Evolutionary conservation across 1,284 basidiomycete genomes (phyloP).

Genomic region (Ustilago nuda): DNA sequence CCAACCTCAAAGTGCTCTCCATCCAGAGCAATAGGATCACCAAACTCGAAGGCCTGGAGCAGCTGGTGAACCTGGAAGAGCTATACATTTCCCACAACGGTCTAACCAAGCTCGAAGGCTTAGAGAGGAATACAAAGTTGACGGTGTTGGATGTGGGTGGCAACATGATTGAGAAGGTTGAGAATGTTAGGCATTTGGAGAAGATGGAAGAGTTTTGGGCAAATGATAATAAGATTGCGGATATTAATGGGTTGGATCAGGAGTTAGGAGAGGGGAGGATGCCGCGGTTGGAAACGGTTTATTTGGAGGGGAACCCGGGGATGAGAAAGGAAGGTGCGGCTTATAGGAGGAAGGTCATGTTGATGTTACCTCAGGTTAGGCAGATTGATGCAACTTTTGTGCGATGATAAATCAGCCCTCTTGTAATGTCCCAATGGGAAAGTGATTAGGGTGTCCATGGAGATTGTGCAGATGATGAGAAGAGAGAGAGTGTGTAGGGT

Average conservation of each 20-base stretch:
- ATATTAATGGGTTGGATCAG: slow-evolving; percentile 77
- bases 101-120: slow-evolving; percentile 82
- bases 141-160: slow-evolving; percentile 87
- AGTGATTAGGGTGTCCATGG: not conserved
- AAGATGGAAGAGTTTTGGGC: slow-evolving; percentile 93
- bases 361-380: slow-evolving; percentile 85
- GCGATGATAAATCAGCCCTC: slow-evolving; percentile 12
- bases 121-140: slow-evolving; percentile 76
- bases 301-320: slow-evolving; percentile 93
- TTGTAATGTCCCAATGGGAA: not conserved
- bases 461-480: not conserved
- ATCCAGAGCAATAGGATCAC: slow-evolving; percentile 95
- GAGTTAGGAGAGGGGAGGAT: slow-evolving; percentile 77
- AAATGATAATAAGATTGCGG: slow-evolving; percentile 84
- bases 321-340: slow-evolving; percentile 81
- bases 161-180: slow-evolving; percentile 83
- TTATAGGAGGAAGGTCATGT: slow-evolving; percentile 89
- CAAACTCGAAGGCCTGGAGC: slow-evolving; percentile 79
- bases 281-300: slow-evolving; percentile 83
- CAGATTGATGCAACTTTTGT: slow-evolving; percentile 92
- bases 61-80: slow-evolving; percentile 78
- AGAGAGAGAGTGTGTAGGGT: not conserved
- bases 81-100: slow-evolving; percentile 96
- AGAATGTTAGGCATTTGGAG: slow-evolving; percentile 82
- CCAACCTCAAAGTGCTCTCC: slow-evolving; percentile 70